Evolutionary conservation across 1,284 basidiomycete genomes (phyloP), one percentile per base, ranked within the genome.

Genomic region (Takashimella koratensis): DNA sequence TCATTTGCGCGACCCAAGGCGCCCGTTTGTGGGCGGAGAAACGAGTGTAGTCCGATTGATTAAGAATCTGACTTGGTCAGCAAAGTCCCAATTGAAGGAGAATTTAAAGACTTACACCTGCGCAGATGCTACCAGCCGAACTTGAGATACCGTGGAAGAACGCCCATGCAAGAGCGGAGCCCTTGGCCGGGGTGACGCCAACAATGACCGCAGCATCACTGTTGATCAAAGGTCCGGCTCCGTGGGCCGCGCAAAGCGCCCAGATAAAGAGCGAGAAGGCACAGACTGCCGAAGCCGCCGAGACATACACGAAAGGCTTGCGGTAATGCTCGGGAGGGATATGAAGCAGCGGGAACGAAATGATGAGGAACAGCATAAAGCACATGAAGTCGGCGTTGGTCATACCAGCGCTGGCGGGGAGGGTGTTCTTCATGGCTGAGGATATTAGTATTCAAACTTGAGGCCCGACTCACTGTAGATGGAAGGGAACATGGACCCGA

Each of bases 331-430:
- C 67, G 1, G 72, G 68, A 5, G 66, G 65, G 10, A 75, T 62
- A 45, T 58, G 63, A 8, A 76, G 61, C 16, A 75, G 54, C 0
- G 76, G 73, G 0, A 77, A 44, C 3, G 66, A 68, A 50, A 78
- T 53, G 39, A 69, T 49, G 36, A 70, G 66, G 44, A 77, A 78
- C 44, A 79, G 54, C 45, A 72, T 60, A 60, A 77, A 77, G 50
- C 66, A 71, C n/a, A 78, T 49, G 36, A 77, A 73, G 47, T 74
- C 73, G 30, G 63, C 57, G 0, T 63, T 63, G 11, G 61, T 67
- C 46, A 74, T 60, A 23, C 62, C 59, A 0, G 67, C 57, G 19
- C 53, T 57, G 5, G 56, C 66, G 1, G 69, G 70, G 20, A 74
- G 64, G 23, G 62, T 54, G 51, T 66, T 66, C 24, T 57, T 49